Conservation (phyloP, 352 stramenopile species). For the Halophytophthora batemanensis region DNA sequence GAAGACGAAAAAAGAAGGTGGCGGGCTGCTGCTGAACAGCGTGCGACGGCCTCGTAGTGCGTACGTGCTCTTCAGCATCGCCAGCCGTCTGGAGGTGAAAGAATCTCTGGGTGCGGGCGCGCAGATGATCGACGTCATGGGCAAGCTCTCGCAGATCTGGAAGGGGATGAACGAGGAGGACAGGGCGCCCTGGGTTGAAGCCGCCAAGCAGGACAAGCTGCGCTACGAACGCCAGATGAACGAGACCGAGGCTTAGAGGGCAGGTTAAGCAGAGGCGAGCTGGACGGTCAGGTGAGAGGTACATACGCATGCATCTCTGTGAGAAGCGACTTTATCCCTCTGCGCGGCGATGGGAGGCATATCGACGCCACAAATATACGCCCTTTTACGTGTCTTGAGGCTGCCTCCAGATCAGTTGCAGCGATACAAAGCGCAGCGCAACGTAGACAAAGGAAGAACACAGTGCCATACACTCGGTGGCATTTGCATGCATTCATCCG, state of each 20-base stretch:
- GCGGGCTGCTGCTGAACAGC: constrained; percentile 7
- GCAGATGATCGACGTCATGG: constrained; percentile 65
- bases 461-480: too few relatives aligned
- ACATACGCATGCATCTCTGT: constrained; percentile 10
- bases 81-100: constrained; percentile 55
- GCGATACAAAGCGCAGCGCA: too few relatives aligned
- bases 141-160: constrained; percentile 49
- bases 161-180: constrained; percentile 53
- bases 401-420: too few relatives aligned
- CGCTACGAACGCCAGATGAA: constrained; percentile 79
- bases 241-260: constrained; percentile 38
- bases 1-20: constrained; percentile 33
- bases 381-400: neutral
- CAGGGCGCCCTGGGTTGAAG: constrained; percentile 56
- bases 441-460: too few relatives aligned
- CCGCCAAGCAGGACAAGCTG: constrained; percentile 49
- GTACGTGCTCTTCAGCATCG: constrained; percentile 71
- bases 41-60: constrained; percentile 54
- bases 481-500: too few relatives aligned
- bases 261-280: neutral
- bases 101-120: constrained; percentile 32
- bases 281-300: constrained; percentile 5
- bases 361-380: neutral
- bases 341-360: constrained; percentile 2
- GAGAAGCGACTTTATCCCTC: constrained; percentile 27